Conservation (phyloP, 2,329 filamentous ascomycete species). For the Tricladium varicosporioides region DNA sequence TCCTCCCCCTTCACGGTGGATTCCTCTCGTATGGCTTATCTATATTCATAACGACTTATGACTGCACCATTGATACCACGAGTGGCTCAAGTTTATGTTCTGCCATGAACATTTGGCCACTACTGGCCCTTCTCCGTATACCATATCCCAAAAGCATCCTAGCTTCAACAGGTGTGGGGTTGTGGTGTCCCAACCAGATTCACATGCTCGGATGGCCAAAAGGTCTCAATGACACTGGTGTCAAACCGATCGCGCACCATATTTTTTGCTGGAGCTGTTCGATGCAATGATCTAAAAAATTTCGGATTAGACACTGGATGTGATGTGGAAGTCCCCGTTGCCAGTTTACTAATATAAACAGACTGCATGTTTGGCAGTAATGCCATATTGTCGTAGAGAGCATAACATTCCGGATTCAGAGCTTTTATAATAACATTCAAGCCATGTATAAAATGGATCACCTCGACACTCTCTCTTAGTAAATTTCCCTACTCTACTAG, state of each 20-base stretch:
- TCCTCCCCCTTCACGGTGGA: too few relatives aligned
- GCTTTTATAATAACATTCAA: constrained; percentile 20
- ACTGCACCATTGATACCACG: too few relatives aligned
- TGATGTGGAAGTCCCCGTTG: too few relatives aligned
- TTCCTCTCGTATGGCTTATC: too few relatives aligned
- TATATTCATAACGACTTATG: too few relatives aligned
- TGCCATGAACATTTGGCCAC: constrained; percentile 9
- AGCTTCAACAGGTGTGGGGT: constrained; percentile 20
- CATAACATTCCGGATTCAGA: constrained; percentile 18
- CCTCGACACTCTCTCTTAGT: constrained; percentile 12
- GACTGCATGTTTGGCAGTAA: constrained; percentile 8
- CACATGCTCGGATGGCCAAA: constrained; percentile 10
- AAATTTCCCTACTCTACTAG: background rate
- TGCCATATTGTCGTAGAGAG: constrained; percentile 7
- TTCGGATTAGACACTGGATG: too few relatives aligned
- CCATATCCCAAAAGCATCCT: constrained; percentile 15
- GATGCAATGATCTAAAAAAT: constrained; percentile 18
- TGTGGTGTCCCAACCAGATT: constrained; percentile 18
- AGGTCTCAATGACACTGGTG: constrained; percentile 12
- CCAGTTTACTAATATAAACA: constrained; percentile 13
- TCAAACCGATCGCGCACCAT: constrained; percentile 20
- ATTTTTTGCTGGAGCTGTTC: constrained; percentile 22
- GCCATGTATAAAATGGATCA: constrained; percentile 25
- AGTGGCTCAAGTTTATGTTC: background rate
- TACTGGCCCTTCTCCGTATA: constrained; percentile 18